Percentiles rank a stretch among this genome's conserved stretches.
Conservation (phyloP, 2,329 filamentous ascomycete species). For the Hymenoscyphus occultus region DNA sequence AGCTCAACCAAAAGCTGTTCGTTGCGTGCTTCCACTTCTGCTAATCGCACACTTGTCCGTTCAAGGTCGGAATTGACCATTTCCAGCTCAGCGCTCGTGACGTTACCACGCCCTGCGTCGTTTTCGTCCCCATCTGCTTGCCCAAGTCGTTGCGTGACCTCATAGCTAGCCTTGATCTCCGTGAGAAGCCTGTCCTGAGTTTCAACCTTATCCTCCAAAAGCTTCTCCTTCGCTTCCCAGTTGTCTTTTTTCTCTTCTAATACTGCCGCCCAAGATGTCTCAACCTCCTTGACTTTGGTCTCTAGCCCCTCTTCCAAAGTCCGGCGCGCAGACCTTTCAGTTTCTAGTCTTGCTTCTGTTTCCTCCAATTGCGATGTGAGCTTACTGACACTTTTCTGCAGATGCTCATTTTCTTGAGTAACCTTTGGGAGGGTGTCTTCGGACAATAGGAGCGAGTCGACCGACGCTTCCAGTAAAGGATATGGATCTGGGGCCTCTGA, state of each 20-base stretch:
- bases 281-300: slow-evolving; percentile 80
- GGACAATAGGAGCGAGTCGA: slow-evolving; percentile 87
- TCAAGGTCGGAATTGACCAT: slow-evolving; percentile 91
- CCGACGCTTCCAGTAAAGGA: slow-evolving; percentile 89
- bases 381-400: slow-evolving; percentile 74
- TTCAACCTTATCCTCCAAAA: slow-evolving; percentile 87
- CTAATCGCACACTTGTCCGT: slow-evolving; percentile 78
- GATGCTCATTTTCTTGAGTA: slow-evolving; percentile 79
- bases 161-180: slow-evolving; percentile 95
- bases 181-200: slow-evolving; percentile 88
- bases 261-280: slow-evolving; percentile 85
- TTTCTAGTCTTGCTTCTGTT: slow-evolving; percentile 74
- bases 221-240: slow-evolving; percentile 91
- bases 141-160: slow-evolving; percentile 87
- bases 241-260: slow-evolving; percentile 93
- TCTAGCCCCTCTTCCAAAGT: slow-evolving; percentile 76
- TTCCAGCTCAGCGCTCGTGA: slow-evolving; percentile 86
- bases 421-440: slow-evolving; percentile 91
- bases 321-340: slow-evolving; percentile 70
- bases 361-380: slow-evolving; percentile 81
- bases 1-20: slow-evolving; percentile 89
- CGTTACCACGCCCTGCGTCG: slow-evolving; percentile 56
- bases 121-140: slow-evolving; percentile 63
- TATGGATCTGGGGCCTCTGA: slow-evolving; percentile 97
- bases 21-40: slow-evolving; percentile 89